Percentiles rank a stretch among this genome's conserved stretches.
phyloP scores from a whole-genome alignment of 208 protist species.

The Leishmania braziliensis region DNA sequence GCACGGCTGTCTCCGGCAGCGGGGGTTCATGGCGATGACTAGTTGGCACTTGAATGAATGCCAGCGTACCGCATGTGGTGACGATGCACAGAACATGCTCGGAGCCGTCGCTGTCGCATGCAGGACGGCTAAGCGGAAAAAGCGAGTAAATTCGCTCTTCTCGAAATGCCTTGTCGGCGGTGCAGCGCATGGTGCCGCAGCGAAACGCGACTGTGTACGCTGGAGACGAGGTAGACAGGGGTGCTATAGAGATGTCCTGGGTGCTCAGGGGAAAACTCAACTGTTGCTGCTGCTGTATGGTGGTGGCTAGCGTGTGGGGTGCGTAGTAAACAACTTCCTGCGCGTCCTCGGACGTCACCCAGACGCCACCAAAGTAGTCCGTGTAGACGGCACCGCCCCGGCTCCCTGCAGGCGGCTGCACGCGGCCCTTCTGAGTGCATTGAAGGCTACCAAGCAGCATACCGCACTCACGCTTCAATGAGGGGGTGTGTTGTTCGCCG shows the following conservation, averaged over 20 bases:
- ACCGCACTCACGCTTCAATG: neutral
- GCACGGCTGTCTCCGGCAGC: neutral
- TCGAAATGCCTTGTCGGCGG: neutral
- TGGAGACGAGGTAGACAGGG: neutral
- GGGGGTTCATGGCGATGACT: neutral
- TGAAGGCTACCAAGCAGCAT: slow-evolving; percentile 19
- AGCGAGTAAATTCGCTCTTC: slow-evolving; percentile 10
- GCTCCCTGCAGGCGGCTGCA: slow-evolving; percentile 1
- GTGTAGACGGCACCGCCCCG: slow-evolving; percentile 10
- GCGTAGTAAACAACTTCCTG: slow-evolving; percentile 20
- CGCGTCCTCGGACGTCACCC: slow-evolving; percentile 13
- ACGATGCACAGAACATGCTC: slow-evolving; percentile 18
- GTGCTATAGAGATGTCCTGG: neutral
- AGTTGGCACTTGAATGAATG: slow-evolving; percentile 7
- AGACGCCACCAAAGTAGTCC: slow-evolving; percentile 30
- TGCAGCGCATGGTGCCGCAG: neutral
- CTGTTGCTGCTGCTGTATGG: slow-evolving; percentile 3
- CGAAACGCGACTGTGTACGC: neutral
- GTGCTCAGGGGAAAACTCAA: neutral
- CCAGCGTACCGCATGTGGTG: slow-evolving; percentile 12
- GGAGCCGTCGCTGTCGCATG: too few species aligned
- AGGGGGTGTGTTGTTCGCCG: neutral
- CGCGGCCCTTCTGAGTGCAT: slow-evolving; percentile 18
- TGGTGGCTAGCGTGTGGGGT: slow-evolving; percentile 1
- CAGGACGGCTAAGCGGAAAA: slow-evolving; percentile 9